A percentile compares a stretch with the other conserved stretches of the same genome.
Evolutionary conservation across 495 filamentous ascomycete species (phyloP).

Genomic region (Penicillium paxilli): DNA sequence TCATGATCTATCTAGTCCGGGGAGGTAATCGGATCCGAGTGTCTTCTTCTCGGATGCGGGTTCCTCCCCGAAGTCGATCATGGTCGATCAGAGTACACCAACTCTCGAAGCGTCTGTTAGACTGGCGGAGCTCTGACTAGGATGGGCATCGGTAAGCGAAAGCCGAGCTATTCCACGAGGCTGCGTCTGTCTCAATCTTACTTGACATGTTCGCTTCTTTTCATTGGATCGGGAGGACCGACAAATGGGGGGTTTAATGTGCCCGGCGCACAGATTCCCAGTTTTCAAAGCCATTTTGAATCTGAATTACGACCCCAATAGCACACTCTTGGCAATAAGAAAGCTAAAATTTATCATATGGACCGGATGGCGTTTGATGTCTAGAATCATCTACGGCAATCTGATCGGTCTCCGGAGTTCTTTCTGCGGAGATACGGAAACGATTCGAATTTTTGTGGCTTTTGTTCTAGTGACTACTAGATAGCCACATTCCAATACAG

Average conservation of each 20-base stretch:
- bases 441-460: no score
- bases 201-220: not conserved
- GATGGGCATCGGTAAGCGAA: not conserved
- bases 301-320: not conserved
- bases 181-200: constrained; percentile 1
- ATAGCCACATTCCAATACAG: no score
- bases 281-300: not conserved
- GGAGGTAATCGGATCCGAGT: not conserved
- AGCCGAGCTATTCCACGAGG: not conserved
- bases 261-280: not conserved
- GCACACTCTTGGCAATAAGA: not conserved
- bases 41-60: no score
- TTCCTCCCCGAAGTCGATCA: not conserved
- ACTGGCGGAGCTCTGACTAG: not conserved
- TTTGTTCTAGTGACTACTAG: no score
- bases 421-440: no score
- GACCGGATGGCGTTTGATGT: not conserved
- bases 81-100: not conserved
- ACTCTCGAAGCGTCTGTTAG: no score
- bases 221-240: constrained; percentile 1
- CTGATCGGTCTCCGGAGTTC: no score
- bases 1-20: no score
- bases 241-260: not conserved
- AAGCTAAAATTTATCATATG: not conserved
- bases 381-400: not conserved